Conservation (phyloP, 345 rosid species). For the Syzygium aromaticum region DNA sequence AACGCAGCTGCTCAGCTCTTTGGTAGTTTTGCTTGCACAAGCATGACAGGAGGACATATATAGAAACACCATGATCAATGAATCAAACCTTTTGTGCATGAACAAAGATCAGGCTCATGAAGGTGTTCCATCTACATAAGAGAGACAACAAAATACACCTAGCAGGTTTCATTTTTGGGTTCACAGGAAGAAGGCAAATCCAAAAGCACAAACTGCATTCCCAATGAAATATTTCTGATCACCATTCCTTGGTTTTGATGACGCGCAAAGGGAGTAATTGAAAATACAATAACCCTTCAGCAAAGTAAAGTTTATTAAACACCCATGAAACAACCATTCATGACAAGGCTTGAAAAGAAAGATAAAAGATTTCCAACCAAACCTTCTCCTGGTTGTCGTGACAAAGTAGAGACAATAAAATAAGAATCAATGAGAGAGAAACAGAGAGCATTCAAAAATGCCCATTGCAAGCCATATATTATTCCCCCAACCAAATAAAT, state of each 20-base stretch:
- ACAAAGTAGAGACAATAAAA: neutral
- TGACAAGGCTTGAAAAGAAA: neutral
- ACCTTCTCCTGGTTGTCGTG: neutral
- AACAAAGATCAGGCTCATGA: neutral
- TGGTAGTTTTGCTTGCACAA: neutral
- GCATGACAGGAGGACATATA: neutral
- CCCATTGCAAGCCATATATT: neutral
- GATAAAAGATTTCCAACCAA: neutral
- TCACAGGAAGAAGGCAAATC: neutral
- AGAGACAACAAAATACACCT: neutral
- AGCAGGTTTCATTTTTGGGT: neutral
- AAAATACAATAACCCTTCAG: neutral
- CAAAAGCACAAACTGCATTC: neutral
- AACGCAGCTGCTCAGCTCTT: neutral
- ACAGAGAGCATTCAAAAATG: neutral
- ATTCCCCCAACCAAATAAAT: neutral
- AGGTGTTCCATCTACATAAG: neutral
- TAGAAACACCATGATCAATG: neutral
- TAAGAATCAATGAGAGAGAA: neutral
- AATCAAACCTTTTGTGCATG: neutral
- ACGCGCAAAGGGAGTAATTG: neutral
- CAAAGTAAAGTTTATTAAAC: neutral
- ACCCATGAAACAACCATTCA: neutral
- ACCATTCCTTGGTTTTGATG: neutral
- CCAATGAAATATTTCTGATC: neutral